These are phyloP conservation scores for Guillardia theta DNA, from an alignment of 78 protist species.

Conservation along the genomic window DNA sequence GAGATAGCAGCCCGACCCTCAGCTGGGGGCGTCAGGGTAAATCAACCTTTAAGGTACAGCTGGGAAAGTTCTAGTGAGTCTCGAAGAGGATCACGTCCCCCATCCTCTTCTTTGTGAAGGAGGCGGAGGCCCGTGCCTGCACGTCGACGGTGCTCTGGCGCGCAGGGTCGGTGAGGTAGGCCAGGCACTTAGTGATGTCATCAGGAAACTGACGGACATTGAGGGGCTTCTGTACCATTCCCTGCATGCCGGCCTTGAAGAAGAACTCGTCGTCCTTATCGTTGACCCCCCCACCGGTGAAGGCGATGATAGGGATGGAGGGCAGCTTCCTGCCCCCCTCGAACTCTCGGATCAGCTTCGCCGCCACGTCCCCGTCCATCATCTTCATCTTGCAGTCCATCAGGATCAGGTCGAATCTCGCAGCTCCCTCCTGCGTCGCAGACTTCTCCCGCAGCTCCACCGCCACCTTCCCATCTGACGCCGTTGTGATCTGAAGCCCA, in stretches of 20 bases:
- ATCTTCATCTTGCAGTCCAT: background rate
- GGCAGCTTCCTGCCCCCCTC: background rate
- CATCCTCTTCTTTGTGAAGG: no score
- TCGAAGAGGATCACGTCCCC: no score
- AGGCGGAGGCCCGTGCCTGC: no score
- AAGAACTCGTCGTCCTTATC: background rate
- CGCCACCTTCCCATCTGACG: background rate
- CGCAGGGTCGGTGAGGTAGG: no score
- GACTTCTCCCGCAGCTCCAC: background rate
- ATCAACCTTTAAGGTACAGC: no score
- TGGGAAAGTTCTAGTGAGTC: no score
- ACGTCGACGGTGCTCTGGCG: no score
- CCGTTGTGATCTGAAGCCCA: background rate
- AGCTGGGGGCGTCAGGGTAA: no score
- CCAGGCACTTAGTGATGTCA: no score
- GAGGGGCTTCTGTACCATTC: background rate
- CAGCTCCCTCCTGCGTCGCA: background rate
- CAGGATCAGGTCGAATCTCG: background rate
- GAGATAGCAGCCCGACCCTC: no score
- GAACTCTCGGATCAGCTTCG: background rate
- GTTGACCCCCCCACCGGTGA: background rate
- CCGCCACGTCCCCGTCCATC: background rate
- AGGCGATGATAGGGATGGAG: background rate
- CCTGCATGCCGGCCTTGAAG: background rate
- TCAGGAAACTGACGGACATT: no score